Conservation (phyloP, 2,329 filamentous ascomycete genomes). For the Alternaria tenuissima region DNA sequence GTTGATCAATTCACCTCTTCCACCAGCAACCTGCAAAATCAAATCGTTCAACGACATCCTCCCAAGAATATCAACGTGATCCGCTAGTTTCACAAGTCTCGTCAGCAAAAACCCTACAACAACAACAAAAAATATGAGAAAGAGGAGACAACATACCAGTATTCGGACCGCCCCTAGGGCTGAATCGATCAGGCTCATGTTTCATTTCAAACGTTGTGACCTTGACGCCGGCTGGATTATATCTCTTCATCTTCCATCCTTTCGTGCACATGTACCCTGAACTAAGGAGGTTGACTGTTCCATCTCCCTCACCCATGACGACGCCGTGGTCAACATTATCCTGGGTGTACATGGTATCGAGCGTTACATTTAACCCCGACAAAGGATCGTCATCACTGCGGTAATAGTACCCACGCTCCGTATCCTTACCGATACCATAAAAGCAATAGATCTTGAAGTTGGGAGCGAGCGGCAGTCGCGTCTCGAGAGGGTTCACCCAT, state of each 20-base stretch:
- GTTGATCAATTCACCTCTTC: slow-evolving; percentile 79
- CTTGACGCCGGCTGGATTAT: slow-evolving; percentile 84
- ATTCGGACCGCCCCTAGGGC: slow-evolving; percentile 75
- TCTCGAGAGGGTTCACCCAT: slow-evolving; percentile 96
- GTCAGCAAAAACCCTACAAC: slow-evolving; percentile 11
- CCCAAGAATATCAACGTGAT: slow-evolving; percentile 96
- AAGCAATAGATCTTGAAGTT: slow-evolving; percentile 96
- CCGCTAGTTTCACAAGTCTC: slow-evolving; percentile 59
- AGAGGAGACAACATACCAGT: slow-evolving; percentile 59
- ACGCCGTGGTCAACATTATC: slow-evolving; percentile 79
- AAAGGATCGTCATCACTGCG: slow-evolving; percentile 71
- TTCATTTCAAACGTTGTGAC: slow-evolving; percentile 94
- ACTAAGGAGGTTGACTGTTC: slow-evolving; percentile 91
- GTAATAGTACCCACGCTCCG: slow-evolving; percentile 93
- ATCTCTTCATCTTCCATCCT: slow-evolving; percentile 92
- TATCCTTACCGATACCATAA: slow-evolving; percentile 93
- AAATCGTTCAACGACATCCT: slow-evolving; percentile 89
- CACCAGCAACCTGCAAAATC: slow-evolving; percentile 84
- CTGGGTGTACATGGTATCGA: slow-evolving; percentile 60
- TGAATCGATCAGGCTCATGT: slow-evolving; percentile 93
- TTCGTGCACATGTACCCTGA: slow-evolving; percentile 96
- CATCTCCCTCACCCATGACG: slow-evolving; percentile 94
- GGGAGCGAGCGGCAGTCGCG: slow-evolving; percentile 83
- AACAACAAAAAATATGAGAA: background rate
- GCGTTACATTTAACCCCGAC: slow-evolving; percentile 71